Percentiles rank a stretch among this genome's conserved stretches.
These are phyloP conservation scores for Monosporozyma solicola DNA, from an alignment of 805 yeast species.

Conservation along the genomic window DNA sequence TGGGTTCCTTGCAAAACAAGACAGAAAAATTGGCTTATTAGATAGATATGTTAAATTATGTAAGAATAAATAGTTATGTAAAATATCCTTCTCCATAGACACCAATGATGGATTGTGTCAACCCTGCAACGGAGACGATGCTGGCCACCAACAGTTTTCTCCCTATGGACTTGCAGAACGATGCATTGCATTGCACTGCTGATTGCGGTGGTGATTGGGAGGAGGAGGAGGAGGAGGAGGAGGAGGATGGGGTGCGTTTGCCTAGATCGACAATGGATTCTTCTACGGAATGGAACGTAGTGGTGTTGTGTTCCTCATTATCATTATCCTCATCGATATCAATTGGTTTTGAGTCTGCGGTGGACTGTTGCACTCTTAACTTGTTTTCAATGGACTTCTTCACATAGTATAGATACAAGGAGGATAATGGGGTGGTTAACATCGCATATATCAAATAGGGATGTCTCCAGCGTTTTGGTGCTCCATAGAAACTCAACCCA, in stretches of 20 bases:
- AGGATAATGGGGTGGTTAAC: conserved; percentile 16
- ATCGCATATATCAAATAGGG: conserved; percentile 65
- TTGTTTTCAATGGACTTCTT: conserved; percentile 2
- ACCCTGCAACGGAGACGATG: conserved; percentile 7
- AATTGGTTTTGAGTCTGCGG: neutral
- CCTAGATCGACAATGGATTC: conserved; percentile 26
- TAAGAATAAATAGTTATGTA: conserved; percentile 1
- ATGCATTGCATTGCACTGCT: neutral
- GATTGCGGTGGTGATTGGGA: neutral
- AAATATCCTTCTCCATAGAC: conserved; percentile 29
- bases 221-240: neutral
- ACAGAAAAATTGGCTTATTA: too few relatives aligned
- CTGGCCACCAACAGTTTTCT: conserved; percentile 14
- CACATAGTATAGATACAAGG: conserved; percentile 9
- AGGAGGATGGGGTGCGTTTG: neutral
- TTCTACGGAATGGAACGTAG: conserved; percentile 6
- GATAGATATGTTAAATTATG: too few relatives aligned
- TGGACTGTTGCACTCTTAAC: neutral
- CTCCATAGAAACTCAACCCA: conserved; percentile 44
- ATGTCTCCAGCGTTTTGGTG: conserved; percentile 51
- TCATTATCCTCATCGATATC: neutral
- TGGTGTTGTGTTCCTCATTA: neutral
- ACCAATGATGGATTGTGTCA: conserved; percentile 26
- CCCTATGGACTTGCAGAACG: conserved; percentile 4
- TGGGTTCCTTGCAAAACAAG: too few relatives aligned